Evolutionary conservation across 805 yeast species (phyloP), one percentile per base, ranked within the genome.

Genomic region (Ogataea ramenticola): DNA sequence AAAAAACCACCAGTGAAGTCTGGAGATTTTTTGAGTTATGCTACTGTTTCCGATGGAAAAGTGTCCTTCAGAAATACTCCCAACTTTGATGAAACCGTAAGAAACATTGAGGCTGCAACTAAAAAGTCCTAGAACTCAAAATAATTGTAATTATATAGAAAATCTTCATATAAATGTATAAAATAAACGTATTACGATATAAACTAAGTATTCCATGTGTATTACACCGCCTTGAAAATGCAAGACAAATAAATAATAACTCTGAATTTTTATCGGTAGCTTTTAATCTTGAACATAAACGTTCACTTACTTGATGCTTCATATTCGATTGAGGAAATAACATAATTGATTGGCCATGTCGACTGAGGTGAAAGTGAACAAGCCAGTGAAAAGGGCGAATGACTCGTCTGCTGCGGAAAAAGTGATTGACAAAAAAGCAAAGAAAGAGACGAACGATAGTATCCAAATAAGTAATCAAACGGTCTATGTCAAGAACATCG

Each of bases 21-120:
- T 0, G 66, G 66, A 4, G 82, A 75, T 51, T 74, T 67, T 44
- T 60, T 77, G 44, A 74, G 71, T 49, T 69, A 71, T 43, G 80
- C 71, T 2, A 66, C 70, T 0, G 67, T 77, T 3, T 55, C 59
- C 16, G 61, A 67, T 26, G 73, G 73, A 2, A 64, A 67, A 43
- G 70, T 71, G 1, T 58, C 55, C 12, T 71, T 73, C 49, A 62
- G 65, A 45, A 74, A 74, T 45, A 70, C 79, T 0, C 65, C 70
- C 2, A 63, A 65, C 48, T 73, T 71, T 53, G 49, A 53, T 30
- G 58, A 63, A 19, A 62, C 71, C 10, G 69, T 70, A 2, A 42
- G 58, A 14, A 52, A 62, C 35, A 48, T 62, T 38, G 67, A 67
- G 39, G 36, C 45, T 10, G 17, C n/a, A 20, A 5, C 37, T 6